Evolutionary conservation across 2,329 filamentous ascomycete species (phyloP), one percentile per base, ranked within the genome.

Genomic region (Penicillium sp.): DNA sequence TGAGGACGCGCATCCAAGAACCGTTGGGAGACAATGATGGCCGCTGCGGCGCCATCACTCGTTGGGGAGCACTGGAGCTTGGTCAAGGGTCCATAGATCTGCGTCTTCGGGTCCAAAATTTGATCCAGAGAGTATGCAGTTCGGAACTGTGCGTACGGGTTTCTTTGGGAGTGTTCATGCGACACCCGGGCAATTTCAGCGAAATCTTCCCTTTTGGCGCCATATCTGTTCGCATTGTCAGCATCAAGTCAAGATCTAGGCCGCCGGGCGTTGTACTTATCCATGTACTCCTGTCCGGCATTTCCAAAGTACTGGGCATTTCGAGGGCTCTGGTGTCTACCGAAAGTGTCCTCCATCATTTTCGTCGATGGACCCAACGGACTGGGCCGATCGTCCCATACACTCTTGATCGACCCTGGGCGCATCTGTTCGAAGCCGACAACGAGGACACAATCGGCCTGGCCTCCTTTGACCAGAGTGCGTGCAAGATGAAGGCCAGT

Each of bases 381-480:
- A 69, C 88, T 92, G 60, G 86, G 84, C 18, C 92, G 82, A 72
- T 97, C 93, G 65, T 92, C 86, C 78, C 89, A 97, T 76, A 89
- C 87, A 57, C 79, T 83, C 78, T 91, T 86, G 60, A 97, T 79
- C 61, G 86, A 90, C 12, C 93, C 93, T 0, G 88, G 87, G 76
- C 88, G 91, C 93, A 97, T 97, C 84, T 97, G 96, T 81, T 97
- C 93, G 68, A 97, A 97, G 8, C 93, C 93, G 25, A 97, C 85
- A 1, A 97, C 92, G 58, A 97, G 79, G 29, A 96, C 86, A 69
- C 90, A 96, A 74, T 96, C 89, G 1, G 90, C 89, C n/a, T 84
- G 89, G 32, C 91, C 92, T 64, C 89, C 82, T 13, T 85, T 81
- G 65, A 97, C 86, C 70, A 94, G 82, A 50, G 86, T 90, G 21